Conservation (phyloP, 1,139 yeast genomes). For the Lipomyces yarrowii region DNA sequence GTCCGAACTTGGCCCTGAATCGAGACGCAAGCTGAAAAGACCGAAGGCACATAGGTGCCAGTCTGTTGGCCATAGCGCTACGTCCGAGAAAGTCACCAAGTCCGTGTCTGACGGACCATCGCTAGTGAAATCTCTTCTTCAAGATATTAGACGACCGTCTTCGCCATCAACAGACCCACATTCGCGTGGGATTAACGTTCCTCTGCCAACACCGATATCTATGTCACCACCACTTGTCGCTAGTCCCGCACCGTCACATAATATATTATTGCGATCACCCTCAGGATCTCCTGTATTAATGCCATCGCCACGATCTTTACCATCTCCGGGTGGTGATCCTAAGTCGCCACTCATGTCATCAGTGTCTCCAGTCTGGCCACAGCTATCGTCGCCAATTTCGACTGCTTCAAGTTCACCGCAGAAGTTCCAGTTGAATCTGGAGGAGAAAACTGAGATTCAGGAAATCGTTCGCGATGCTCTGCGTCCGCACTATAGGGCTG, state of each 20-base stretch:
- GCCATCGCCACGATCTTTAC: constrained; percentile 16
- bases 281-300: constrained; percentile 22
- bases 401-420: neutral
- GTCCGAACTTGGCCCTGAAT: constrained; percentile 4
- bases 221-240: constrained; percentile 21
- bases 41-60: constrained; percentile 23
- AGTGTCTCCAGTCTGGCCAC: neutral
- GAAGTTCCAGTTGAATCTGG: constrained; percentile 43
- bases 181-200: neutral
- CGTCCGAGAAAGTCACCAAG: neutral
- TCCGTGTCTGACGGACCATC: constrained; percentile 16
- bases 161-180: constrained; percentile 18
- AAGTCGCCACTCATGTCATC: constrained; percentile 26
- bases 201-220: constrained; percentile 23
- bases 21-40: constrained; percentile 25
- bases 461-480: constrained; percentile 54
- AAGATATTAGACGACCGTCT: constrained; percentile 27
- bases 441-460: constrained; percentile 56
- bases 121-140: constrained; percentile 23
- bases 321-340: constrained; percentile 24
- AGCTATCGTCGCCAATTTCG: neutral
- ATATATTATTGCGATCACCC: constrained; percentile 17
- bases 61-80: neutral
- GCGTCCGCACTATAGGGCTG: constrained; percentile 52
- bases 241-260: constrained; percentile 7